Evolutionary conservation across 163 green algal species (phyloP), one percentile per base, ranked within the genome.

Genomic region (Trebouxiophyceae sp.): DNA sequence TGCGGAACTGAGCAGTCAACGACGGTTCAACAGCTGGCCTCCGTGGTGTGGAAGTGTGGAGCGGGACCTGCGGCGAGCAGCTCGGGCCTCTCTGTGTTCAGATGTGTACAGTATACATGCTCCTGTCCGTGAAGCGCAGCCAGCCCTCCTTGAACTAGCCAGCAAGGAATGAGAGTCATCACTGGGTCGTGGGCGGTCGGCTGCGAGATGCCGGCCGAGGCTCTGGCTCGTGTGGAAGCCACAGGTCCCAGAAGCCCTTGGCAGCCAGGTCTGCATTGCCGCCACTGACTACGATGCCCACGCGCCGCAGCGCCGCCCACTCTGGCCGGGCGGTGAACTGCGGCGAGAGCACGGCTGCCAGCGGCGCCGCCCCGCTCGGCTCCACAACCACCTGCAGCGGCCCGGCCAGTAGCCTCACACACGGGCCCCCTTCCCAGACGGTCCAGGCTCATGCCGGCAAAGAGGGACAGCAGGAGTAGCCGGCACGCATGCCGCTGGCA

Each of bases 341-440:
- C 3, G 58, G 26, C 6, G 68, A 73, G 58, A 93, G 56, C 27
- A 81, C 84, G 1, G 89, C 89, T 20, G 89, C 89, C 47, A 96
- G 69, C 0, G 83, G 84, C 19, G 84, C 86, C 0, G 89, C 89
- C 0, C 86, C 89, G 63, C 73, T 87, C 4, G 89, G 89, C 85
- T 96, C 89, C 55, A 95, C 89, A 5, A 93, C 87, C 23, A 95
- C 57, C 86, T 95, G 83, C 56, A 79, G 16, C 32, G 33, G 7
- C 19, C 19, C 19, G 22, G 57, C 27, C 24, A 63, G 8, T 19
- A 20, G 24, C 23, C 6, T 23, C 1, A 63, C 50, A 57, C 6
- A 31, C 12, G 23, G 23, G 12, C 28, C 24, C 6, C 57, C 7
- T 59, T 28, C 7, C 7, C 54, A 59, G 7, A 54, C 20, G 45